These are phyloP conservation scores for Aspergillus floridensis DNA, from an alignment of 2,329 filamentous ascomycete species.

Conservation along the genomic window DNA sequence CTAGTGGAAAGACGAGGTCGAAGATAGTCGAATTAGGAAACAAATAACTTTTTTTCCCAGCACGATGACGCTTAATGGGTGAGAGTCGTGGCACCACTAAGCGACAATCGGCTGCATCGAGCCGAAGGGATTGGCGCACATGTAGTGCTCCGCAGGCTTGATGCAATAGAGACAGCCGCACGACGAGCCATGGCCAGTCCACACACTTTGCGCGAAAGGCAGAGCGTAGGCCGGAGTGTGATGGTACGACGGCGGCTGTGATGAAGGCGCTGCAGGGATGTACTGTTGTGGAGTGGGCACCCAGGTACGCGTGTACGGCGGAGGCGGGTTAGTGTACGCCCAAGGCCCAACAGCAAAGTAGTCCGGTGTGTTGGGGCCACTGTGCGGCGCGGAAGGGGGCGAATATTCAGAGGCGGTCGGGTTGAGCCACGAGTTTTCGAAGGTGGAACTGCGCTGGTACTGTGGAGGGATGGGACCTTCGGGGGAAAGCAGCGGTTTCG, in stretches of 20 bases:
- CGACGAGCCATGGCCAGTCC: conserved; percentile 47
- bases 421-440: conserved; percentile 53
- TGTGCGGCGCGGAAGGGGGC: conserved; percentile 50
- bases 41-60: conserved; percentile 5
- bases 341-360: conserved; percentile 46
- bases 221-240: conserved; percentile 49
- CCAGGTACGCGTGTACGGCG: conserved; percentile 43
- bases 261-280: conserved; percentile 38
- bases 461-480: conserved; percentile 51
- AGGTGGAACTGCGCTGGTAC: conserved; percentile 46
- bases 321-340: conserved; percentile 43
- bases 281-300: conserved; percentile 37
- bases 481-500: conserved; percentile 51
- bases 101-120: conserved; percentile 47
- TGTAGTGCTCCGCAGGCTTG: conserved; percentile 51
- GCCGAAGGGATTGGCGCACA: conserved; percentile 44
- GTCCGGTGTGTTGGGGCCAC: conserved; percentile 47
- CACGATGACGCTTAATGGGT: not conserved
- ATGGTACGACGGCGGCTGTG: conserved; percentile 47
- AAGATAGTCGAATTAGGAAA: conserved; percentile 12
- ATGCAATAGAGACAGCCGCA: conserved; percentile 50
- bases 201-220: conserved; percentile 47
- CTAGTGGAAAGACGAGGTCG: conserved; percentile 15
- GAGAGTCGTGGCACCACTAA: conserved; percentile 6
- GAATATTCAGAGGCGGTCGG: conserved; percentile 51